Base-by-base conservation (phyloP, 768 basidiomycete species). In the Termitomyces sp. region DNA sequence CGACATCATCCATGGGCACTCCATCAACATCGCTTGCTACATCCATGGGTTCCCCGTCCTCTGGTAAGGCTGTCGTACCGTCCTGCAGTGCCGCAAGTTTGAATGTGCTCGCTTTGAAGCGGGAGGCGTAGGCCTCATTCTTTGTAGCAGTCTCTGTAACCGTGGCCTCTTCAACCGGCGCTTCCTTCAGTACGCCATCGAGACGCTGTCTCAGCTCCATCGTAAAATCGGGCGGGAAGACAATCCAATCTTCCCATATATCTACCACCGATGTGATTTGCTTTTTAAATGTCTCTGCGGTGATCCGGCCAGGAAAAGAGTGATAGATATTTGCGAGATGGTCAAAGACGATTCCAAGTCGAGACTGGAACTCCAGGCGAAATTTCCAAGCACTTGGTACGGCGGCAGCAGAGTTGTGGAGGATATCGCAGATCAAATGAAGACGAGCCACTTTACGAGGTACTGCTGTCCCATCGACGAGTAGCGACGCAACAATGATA, bases 221-320 rank as follows among this genome's bases (percentile, higher is more conserved):
- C 0, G 90, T 94, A 64, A 89, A 91, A 54, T 95, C 91, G 2
- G 88, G 89, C 52, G 91, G 79, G 67, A 98, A 98, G 32, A 98
- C 91, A 56, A 98, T 95, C 94, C 95, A 96, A 68, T 97, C 89
- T 67, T 98, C 97, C 94, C 97, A 98, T 30, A 98, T 88, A 65
- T 98, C 95, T 5, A 98, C 80, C 17, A 98, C 85, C 8, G 85
- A 75, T 5, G 84, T 85, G 57, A 98, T 92, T 70, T 98, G 93
- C 62, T 88, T 88, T 74, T 90, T 95, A 79, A 98, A 99, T 1
- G 89, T 87, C 62, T 98, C 95, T 12, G 96, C 96, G 2, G 94
- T 96, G 68, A 99, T 94, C 49, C 93, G 80, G 2, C 96, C 96
- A 2, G 94, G 93, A 68, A 98, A 98, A 8, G 94, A 94, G 59